These are phyloP conservation scores for Xylariaceae sp. DNA, from an alignment of 2,329 filamentous ascomycete species.

Conservation along the genomic window DNA sequence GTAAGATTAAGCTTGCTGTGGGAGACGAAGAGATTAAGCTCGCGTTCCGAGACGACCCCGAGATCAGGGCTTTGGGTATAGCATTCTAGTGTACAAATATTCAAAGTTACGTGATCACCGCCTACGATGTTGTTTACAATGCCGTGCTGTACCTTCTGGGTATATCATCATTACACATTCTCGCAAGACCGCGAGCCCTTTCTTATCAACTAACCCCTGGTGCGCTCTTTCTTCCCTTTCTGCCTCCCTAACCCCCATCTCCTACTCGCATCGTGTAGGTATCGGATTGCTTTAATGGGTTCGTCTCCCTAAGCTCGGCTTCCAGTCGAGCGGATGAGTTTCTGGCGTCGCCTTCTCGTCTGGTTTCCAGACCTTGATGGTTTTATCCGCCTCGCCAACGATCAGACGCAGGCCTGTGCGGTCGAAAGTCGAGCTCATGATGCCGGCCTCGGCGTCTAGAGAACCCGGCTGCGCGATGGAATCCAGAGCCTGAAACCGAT, in stretches of 20 bases:
- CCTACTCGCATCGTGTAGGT: background rate
- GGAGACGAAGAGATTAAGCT: conserved; percentile 89
- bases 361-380: conserved; percentile 96
- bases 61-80: conserved; percentile 80
- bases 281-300: conserved; percentile 60
- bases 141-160: background rate
- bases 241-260: background rate
- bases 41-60: conserved; percentile 84
- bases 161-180: background rate
- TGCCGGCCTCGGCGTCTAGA: conserved; percentile 88
- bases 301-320: conserved; percentile 74
- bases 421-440: conserved; percentile 95
- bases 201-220: background rate
- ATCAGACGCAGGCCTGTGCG: conserved; percentile 86
- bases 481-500: conserved; percentile 87
- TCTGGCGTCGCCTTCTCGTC: conserved; percentile 90
- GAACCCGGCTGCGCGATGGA: conserved; percentile 93
- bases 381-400: conserved; percentile 95
- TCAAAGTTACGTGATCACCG: background rate
- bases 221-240: background rate
- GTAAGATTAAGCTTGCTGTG: conserved; percentile 82
- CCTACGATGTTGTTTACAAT: background rate
- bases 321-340: conserved; percentile 91
- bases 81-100: conserved; percentile 35
- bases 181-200: background rate